Percentiles rank a stretch among this genome's conserved stretches.
These are phyloP conservation scores for Cercospora sp. DNA, from an alignment of 2,329 filamentous ascomycete species.

Conservation along the genomic window DNA sequence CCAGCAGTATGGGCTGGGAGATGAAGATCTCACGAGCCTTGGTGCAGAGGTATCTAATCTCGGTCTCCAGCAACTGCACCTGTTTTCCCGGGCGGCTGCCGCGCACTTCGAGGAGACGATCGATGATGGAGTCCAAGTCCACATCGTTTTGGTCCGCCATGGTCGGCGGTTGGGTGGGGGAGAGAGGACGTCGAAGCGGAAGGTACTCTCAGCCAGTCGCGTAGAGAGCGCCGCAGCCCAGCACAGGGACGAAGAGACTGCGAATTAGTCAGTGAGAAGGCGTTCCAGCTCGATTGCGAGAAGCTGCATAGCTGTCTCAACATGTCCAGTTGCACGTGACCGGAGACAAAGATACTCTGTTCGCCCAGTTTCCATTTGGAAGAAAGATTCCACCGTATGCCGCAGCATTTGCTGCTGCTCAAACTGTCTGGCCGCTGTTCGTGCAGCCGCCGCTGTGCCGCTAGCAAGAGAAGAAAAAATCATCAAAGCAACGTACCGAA, in stretches of 20 bases:
- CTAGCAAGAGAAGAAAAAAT: constrained; percentile 7
- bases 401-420: neutral
- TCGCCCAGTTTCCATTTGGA: neutral
- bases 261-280: neutral
- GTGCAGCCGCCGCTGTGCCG: constrained; percentile 3
- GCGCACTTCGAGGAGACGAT: constrained; percentile 93
- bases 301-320: constrained; percentile 3
- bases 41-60: constrained; percentile 96
- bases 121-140: constrained; percentile 99
- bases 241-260: neutral
- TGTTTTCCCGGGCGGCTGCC: constrained; percentile 98
- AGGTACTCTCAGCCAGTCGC: constrained; percentile 27
- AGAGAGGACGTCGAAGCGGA: constrained; percentile 18
- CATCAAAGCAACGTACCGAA: constrained; percentile 30
- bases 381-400: neutral
- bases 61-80: constrained; percentile 91
- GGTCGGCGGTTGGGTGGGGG: constrained; percentile 36
- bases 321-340: constrained; percentile 20
- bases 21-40: constrained; percentile 99
- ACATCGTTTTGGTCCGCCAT: constrained; percentile 85
- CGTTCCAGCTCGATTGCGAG: constrained; percentile 3
- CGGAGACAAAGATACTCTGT: neutral
- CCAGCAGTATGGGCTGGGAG: constrained; percentile 94
- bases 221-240: neutral
- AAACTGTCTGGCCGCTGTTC: constrained; percentile 8